A percentile compares a stretch with the other conserved stretches of the same genome.
These are phyloP conservation scores for Pseudoturritis turrita DNA, from an alignment of 345 rosid genomes.

Conservation along the genomic window DNA sequence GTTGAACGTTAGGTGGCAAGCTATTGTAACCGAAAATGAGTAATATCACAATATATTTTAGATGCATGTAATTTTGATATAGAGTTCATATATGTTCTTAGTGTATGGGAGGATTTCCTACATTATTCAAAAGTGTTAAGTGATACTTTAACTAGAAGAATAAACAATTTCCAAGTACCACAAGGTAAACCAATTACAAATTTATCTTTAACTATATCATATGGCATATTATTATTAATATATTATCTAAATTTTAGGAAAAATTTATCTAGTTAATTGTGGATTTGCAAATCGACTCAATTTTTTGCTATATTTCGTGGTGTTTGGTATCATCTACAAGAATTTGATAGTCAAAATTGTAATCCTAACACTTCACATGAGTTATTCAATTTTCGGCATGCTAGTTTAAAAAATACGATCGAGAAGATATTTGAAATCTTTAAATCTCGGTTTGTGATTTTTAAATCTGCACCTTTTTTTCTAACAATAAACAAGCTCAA, in stretches of 20 bases:
- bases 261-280: background rate
- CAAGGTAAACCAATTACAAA: background rate
- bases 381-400: too few species aligned
- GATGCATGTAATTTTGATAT: background rate
- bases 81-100: background rate
- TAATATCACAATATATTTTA: background rate
- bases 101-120: background rate
- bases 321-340: background rate
- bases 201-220: background rate
- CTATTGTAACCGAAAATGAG: background rate
- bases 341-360: background rate
- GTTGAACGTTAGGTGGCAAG: background rate
- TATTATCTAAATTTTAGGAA: background rate
- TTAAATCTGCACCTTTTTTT: background rate
- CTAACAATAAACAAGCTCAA: background rate
- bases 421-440: background rate
- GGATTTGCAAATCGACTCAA: background rate
- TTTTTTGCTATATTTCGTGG: background rate
- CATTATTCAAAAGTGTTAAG: background rate
- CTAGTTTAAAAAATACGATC: background rate
- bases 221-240: background rate
- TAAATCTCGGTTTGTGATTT: background rate
- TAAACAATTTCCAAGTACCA: background rate
- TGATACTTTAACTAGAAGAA: background rate
- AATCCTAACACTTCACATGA: background rate